These are phyloP conservation scores for Steccherinum ochraceum DNA, from an alignment of 768 basidiomycete genomes.

Conservation along the genomic window DNA sequence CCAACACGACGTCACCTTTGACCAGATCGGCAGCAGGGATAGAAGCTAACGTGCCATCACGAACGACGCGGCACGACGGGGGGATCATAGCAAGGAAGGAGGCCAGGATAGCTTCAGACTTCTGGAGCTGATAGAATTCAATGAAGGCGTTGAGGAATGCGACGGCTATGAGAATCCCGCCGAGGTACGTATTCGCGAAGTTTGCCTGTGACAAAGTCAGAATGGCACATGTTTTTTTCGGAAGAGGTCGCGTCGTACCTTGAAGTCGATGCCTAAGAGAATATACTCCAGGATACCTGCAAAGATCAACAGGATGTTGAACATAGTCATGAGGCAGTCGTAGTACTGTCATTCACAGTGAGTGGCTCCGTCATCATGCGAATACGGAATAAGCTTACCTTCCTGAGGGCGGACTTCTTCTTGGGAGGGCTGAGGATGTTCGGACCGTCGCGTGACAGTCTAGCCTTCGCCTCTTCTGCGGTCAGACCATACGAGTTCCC, in stretches of 20 bases:
- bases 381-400: too few species aligned
- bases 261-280: constrained; percentile 55
- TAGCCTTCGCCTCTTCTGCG: constrained; percentile 42
- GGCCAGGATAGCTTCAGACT: constrained; percentile 66
- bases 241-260: constrained; percentile 27
- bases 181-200: constrained; percentile 63
- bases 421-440: constrained; percentile 63
- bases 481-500: constrained; percentile 44
- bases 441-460: constrained; percentile 51
- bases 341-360: constrained; percentile 40
- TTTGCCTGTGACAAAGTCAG: constrained; percentile 35
- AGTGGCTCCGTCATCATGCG: constrained; percentile 9
- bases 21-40: constrained; percentile 59
- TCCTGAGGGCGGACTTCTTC: constrained; percentile 58
- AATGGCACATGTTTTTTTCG: neutral
- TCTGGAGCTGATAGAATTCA: constrained; percentile 67
- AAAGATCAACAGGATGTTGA: constrained; percentile 62
- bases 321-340: constrained; percentile 54
- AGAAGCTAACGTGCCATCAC: constrained; percentile 46
- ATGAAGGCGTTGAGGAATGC: constrained; percentile 67
- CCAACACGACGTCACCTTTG: constrained; percentile 58
- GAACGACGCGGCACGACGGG: constrained; percentile 57
- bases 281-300: constrained; percentile 63
- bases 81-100: constrained; percentile 73
- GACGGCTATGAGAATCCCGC: constrained; percentile 60